Percentiles rank a stretch among this genome's conserved stretches.
Conservation (phyloP, 2,329 filamentous ascomycete genomes). For the Fusarium sarcochroum region DNA sequence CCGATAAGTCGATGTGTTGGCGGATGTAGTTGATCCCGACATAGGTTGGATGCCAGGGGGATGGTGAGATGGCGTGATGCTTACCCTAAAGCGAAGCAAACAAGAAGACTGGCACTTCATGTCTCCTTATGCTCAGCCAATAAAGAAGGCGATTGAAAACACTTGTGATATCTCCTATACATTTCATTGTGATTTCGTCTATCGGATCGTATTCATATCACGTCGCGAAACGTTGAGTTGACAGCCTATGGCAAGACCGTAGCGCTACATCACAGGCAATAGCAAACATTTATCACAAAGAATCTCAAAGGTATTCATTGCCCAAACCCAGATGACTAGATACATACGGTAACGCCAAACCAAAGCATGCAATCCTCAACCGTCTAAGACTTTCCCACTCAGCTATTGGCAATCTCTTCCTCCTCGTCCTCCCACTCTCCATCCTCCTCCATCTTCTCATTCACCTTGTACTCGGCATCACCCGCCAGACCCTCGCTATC, state of each 20-base stretch:
- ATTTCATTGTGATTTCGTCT: too few species aligned
- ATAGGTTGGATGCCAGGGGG: too few species aligned
- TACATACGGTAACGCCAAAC: conserved; percentile 45
- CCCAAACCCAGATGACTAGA: conserved; percentile 40
- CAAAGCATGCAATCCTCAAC: conserved; percentile 34
- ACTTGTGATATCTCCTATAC: too few species aligned
- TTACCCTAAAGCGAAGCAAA: conserved; percentile 2
- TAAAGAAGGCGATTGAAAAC: too few species aligned
- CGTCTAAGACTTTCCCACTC: conserved; percentile 15
- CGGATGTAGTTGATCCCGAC: too few species aligned
- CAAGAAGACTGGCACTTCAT: background rate
- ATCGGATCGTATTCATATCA: too few species aligned
- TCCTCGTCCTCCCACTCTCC: conserved; percentile 68
- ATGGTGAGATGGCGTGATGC: background rate
- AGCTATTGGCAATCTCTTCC: conserved; percentile 56
- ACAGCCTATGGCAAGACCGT: too few species aligned
- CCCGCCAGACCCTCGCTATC: conserved; percentile 67
- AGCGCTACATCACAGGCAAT: background rate
- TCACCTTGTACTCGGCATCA: conserved; percentile 64
- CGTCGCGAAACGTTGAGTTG: too few species aligned
- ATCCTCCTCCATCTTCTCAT: conserved; percentile 64
- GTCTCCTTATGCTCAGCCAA: too few species aligned
- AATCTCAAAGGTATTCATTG: conserved; percentile 46
- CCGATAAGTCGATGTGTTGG: too few species aligned
- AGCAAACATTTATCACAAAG: conserved; percentile 12